Evolutionary conservation across 106 monocot species (phyloP).

Genomic region (Posidonia australis): DNA sequence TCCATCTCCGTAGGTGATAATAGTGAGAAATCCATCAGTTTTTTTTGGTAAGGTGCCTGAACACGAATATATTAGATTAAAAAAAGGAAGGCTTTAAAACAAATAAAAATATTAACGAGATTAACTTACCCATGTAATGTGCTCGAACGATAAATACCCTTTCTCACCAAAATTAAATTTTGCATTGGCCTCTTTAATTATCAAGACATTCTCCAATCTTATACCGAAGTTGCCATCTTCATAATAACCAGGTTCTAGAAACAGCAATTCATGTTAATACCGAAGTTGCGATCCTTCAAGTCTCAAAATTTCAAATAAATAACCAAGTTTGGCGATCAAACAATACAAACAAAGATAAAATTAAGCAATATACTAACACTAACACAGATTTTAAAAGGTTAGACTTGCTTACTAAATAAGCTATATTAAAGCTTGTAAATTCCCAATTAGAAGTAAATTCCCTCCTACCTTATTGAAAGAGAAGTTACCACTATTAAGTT

Average conservation of each 20-base stretch:
- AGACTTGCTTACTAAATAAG: too few relatives aligned
- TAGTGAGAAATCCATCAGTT: slow-evolving; percentile 51
- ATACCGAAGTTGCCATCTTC: slow-evolving; percentile 95
- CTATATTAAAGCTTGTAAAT: too few relatives aligned
- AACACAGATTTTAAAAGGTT: too few relatives aligned
- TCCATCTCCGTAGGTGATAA: slow-evolving; percentile 55
- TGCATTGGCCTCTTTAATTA: slow-evolving; percentile 71
- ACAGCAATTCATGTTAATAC: neutral
- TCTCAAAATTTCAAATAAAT: too few relatives aligned
- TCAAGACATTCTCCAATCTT: slow-evolving; percentile 93
- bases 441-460: too few relatives aligned
- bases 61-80: too few relatives aligned
- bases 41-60: slow-evolving; percentile 85
- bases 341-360: too few relatives aligned
- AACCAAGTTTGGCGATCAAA: neutral
- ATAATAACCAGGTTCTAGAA: slow-evolving; percentile 91
- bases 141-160: slow-evolving; percentile 81
- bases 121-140: slow-evolving; percentile 89
- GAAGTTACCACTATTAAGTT: too few relatives aligned
- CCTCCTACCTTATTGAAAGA: too few relatives aligned
- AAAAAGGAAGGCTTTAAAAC: neutral
- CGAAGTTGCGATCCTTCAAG: too few relatives aligned
- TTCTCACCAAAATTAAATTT: slow-evolving; percentile 88
- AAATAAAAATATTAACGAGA: too few relatives aligned
- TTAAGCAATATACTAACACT: too few relatives aligned